Evolutionary conservation across 2,329 filamentous ascomycete genomes (phyloP).

Genomic region (Thyridium curvatum): DNA sequence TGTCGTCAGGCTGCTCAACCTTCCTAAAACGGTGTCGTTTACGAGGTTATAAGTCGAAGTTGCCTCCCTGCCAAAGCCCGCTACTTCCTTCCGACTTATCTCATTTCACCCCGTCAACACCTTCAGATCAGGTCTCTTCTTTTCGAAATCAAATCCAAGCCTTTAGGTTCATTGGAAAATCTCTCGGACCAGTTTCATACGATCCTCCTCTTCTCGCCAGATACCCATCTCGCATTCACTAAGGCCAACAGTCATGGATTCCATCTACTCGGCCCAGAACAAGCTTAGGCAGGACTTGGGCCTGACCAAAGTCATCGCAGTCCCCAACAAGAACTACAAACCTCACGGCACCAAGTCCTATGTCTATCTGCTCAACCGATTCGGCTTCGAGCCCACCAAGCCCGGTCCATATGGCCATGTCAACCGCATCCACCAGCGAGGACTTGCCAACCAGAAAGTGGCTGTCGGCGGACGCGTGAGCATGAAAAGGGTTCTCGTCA

Average conservation of each 20-base stretch:
- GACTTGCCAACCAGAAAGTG: slow-evolving; percentile 35
- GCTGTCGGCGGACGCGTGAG: slow-evolving; percentile 41
- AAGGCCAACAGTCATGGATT: slow-evolving; percentile 21
- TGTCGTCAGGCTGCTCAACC: too few relatives aligned
- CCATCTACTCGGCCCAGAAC: slow-evolving; percentile 24
- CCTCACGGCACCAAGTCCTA: slow-evolving; percentile 57
- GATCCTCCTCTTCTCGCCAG: too few relatives aligned
- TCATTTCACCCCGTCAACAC: too few relatives aligned
- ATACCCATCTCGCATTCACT: too few relatives aligned
- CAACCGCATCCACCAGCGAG: slow-evolving; percentile 39
- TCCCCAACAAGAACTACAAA: slow-evolving; percentile 54
- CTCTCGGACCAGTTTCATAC: too few relatives aligned
- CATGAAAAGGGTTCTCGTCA: slow-evolving; percentile 39
- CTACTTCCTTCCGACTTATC: too few relatives aligned
- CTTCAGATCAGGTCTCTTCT: too few relatives aligned
- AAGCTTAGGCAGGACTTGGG: slow-evolving; percentile 25
- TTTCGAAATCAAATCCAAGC: too few relatives aligned
- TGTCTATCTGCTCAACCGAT: slow-evolving; percentile 54
- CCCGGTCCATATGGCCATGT: slow-evolving; percentile 54
- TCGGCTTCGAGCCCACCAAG: slow-evolving; percentile 18
- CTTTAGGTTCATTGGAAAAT: too few relatives aligned
- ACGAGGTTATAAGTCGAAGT: background rate
- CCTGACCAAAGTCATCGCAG: slow-evolving; percentile 40
- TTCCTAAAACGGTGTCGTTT: slow-evolving; percentile 1
- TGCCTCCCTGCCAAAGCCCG: too few relatives aligned